Percentiles rank a stretch among this genome's conserved stretches.
Evolutionary conservation across 441 rosid species (phyloP).

Genomic region (Bruguiera hainesii): DNA sequence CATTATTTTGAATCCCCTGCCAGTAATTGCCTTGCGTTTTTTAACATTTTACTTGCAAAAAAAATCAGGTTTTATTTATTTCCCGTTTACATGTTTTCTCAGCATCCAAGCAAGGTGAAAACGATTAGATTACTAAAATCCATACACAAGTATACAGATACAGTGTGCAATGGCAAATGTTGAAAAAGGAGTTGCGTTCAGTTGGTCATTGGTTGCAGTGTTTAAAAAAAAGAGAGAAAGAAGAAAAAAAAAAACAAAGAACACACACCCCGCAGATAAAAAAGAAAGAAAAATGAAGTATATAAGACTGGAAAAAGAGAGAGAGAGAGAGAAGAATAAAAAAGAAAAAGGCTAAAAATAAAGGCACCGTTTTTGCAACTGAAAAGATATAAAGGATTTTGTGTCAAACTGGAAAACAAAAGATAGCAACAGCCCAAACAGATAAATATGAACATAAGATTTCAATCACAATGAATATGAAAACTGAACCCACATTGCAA

Average conservation of each 20-base stretch:
- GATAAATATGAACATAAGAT: background rate
- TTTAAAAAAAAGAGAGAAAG: background rate
- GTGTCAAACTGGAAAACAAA: slow-evolving; percentile 10
- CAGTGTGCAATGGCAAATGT: background rate
- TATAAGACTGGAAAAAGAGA: slow-evolving; percentile 8
- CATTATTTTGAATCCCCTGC: background rate
- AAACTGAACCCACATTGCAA: slow-evolving; percentile 4
- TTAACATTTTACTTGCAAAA: background rate
- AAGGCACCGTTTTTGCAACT: slow-evolving; percentile 15
- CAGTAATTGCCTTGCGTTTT: background rate
- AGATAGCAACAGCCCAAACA: slow-evolving; percentile 18
- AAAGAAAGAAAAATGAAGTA: background rate
- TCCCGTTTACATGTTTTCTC: slow-evolving; percentile 8
- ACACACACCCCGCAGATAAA: background rate
- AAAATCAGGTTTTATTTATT: background rate
- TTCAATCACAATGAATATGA: slow-evolving; percentile 1
- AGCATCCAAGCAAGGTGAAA: background rate
- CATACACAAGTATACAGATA: background rate
- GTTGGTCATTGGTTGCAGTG: background rate
- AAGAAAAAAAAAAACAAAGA: no score
- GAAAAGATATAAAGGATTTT: slow-evolving; percentile 12
- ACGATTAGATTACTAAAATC: background rate
- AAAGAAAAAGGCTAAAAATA: slow-evolving; percentile 15
- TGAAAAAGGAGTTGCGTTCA: background rate
- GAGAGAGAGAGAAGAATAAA: slow-evolving; percentile 19